phyloP scores from a whole-genome alignment of 73 alveolate species.

The Paramecium sonneborni region DNA sequence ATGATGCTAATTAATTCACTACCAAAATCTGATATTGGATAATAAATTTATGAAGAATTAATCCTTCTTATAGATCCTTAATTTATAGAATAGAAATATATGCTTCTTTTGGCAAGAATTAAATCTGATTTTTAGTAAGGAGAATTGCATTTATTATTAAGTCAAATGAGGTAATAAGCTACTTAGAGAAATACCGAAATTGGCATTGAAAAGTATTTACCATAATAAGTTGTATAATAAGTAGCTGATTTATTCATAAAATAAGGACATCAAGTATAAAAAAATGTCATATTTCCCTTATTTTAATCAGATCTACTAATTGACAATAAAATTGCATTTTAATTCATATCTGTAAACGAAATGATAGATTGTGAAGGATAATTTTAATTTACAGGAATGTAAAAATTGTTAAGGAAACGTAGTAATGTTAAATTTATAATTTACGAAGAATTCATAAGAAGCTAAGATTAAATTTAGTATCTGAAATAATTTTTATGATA shows the following conservation, averaged over 20 bases:
- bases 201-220: constrained; percentile 34
- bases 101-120: neutral
- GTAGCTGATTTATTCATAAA: neutral
- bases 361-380: neutral
- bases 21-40: neutral
- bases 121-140: neutral
- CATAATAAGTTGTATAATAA: neutral
- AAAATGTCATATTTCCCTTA: neutral
- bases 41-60: neutral
- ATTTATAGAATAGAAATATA: neutral
- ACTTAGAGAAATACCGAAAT: neutral
- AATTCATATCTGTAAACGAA: constrained; percentile 30
- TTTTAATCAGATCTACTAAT: neutral
- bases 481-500: neutral
- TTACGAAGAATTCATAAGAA: constrained; percentile 5
- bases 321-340: neutral
- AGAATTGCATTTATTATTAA: neutral
- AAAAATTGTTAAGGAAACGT: neutral
- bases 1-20: neutral
- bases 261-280: neutral
- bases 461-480: neutral
- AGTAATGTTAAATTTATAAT: neutral
- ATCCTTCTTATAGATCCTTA: neutral
- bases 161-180: neutral
- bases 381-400: neutral